Base-by-base conservation (phyloP, 2,329 filamentous ascomycete genomes). In the Cladophialophora exuberans region DNA sequence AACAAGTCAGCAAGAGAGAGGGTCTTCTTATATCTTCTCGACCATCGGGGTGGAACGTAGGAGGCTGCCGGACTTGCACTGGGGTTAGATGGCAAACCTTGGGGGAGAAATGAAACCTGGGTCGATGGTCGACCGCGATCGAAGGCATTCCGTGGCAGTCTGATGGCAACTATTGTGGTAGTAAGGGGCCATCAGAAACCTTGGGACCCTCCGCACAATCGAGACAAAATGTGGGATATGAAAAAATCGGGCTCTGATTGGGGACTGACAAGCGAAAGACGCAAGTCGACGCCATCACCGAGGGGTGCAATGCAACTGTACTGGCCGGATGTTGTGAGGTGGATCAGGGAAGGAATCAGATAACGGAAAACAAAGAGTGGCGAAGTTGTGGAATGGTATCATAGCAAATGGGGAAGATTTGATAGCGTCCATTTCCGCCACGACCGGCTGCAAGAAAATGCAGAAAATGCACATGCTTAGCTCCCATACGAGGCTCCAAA, bases 391-490 rank as follows among this genome's bases (percentile, higher is more conserved):
- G 42, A 28, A 48, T 35, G 45, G 31, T 49, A 33, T 33, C 33
- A 39, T 41, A 17, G 45, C 45, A 51, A 30, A 50, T 35, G 41
- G 41, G 36, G 22, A 6, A 6, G 20, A n/a, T 15, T 6, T 15
- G 44, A 20, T 47, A 26, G 30, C 11, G 35, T 39, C 26, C 28
- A 41, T 42, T 38, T 58, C 17, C 22, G 18, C 5, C n/a, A 36
- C 46, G 56, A 52, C 25, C 47, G 47, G 43, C 36, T 54, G 53
- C 52, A 45, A 49, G 41, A 56, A 56, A 47, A 30, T 54, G 53
- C 52, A 45, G 52, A 45, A 56, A 56, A 47, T 15, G 57, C 53
- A 56, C 53, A 56, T 59, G 53, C 47, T 55, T 56, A 53, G 56
- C 42, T 44, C 18, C 25, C 23, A 20, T 30, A 26, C 30, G 51